Percentiles rank a stretch among this genome's conserved stretches.
These are phyloP conservation scores for Sclerotinia spermophila DNA, from an alignment of 2,329 filamentous ascomycete species.

Conservation along the genomic window DNA sequence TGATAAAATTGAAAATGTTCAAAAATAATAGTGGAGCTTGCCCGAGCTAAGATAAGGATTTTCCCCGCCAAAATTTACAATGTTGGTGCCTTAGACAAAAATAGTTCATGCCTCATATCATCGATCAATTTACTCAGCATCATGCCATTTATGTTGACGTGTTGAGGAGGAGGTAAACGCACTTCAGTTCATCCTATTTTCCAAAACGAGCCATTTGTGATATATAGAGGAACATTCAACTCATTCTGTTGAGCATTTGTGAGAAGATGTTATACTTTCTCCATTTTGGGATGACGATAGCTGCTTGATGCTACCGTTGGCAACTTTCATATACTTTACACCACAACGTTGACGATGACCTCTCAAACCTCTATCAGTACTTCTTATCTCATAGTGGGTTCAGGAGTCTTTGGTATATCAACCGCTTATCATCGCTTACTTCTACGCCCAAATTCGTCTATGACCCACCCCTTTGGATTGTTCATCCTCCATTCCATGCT, in stretches of 20 bases:
- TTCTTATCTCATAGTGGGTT: constrained; percentile 46
- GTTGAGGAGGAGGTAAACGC: neutral
- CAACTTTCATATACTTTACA: neutral
- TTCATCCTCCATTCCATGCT: constrained; percentile 37
- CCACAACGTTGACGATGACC: neutral
- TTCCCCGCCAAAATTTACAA: neutral
- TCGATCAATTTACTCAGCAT: neutral
- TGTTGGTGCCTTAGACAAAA: neutral
- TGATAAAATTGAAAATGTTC: constrained; percentile 22
- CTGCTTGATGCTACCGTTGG: neutral
- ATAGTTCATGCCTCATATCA: neutral
- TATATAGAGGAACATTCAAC: neutral
- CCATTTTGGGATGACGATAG: neutral
- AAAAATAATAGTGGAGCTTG: constrained; percentile 14
- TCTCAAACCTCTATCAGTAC: neutral
- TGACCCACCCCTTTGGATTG: constrained; percentile 46
- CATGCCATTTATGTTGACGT: neutral
- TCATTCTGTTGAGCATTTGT: fast-evolving
- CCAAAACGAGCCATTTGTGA: neutral
- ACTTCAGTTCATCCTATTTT: neutral
- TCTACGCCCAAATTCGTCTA: constrained; percentile 38
- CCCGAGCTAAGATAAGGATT: constrained; percentile 21
- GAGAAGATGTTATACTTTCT: neutral
- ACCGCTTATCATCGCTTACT: constrained; percentile 49
- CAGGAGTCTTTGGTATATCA: constrained; percentile 50